Conservation (phyloP, 2,329 filamentous ascomycete genomes). For the Trichoderma aggressivum region DNA sequence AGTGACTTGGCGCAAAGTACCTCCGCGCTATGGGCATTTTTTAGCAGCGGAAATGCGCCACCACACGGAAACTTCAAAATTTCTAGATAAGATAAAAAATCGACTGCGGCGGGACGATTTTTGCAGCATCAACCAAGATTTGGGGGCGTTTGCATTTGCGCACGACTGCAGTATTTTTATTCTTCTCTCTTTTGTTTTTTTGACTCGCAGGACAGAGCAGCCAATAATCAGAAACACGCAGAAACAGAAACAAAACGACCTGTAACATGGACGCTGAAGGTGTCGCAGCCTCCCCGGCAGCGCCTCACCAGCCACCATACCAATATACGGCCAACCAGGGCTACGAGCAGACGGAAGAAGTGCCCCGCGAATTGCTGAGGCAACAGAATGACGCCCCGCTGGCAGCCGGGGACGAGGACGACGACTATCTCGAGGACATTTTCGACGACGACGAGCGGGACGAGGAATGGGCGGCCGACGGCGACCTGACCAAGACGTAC, state of each 20-base stretch:
- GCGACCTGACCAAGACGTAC: conserved; percentile 80
- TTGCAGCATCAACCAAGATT: background rate
- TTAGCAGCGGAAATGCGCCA: conserved; percentile 14
- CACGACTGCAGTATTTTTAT: background rate
- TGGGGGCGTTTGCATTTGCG: background rate
- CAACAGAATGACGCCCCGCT: conserved; percentile 27
- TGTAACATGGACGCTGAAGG: conserved; percentile 15
- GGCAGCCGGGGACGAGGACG: conserved; percentile 28
- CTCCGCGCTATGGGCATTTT: background rate
- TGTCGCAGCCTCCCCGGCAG: conserved; percentile 34
- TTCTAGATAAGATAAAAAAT: conserved; percentile 21
- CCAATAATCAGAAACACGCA: background rate
- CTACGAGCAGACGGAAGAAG: conserved; percentile 39
- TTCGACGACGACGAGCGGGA: conserved; percentile 49
- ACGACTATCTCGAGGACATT: conserved; percentile 41
- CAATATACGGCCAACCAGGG: conserved; percentile 43
- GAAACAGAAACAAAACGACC: background rate
- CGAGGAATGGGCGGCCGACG: conserved; percentile 57
- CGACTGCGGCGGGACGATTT: background rate
- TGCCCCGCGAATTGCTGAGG: conserved; percentile 30
- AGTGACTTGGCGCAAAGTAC: conserved; percentile 1
- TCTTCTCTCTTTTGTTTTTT: background rate
- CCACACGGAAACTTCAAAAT: conserved; percentile 16
- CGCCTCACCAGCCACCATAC: conserved; percentile 45
- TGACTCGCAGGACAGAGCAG: background rate